Percentiles rank a stretch among this genome's conserved stretches.
These are phyloP conservation scores for Kodamaea hsintzibuensis DNA, from an alignment of 805 yeast species.

Conservation along the genomic window DNA sequence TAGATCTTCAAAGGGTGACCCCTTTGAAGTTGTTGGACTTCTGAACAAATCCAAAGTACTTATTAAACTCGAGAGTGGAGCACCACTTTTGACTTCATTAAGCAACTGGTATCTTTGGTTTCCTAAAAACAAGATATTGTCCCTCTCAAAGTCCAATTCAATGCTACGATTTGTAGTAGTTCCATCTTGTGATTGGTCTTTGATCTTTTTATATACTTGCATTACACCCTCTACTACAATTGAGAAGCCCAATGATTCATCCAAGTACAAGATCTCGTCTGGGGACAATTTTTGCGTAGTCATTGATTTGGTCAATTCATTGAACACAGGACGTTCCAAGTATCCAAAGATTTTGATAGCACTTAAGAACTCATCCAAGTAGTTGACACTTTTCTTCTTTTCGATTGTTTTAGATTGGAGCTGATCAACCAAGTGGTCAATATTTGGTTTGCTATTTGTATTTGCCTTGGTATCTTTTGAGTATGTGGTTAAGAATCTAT, in stretches of 20 bases:
- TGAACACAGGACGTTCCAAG: conserved; percentile 85
- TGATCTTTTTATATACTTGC: conserved; percentile 67
- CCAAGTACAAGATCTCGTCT: conserved; percentile 74
- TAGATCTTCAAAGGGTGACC: conserved; percentile 7
- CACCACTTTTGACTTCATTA: conserved; percentile 77
- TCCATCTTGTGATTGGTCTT: background rate
- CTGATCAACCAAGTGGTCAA: conserved; percentile 44
- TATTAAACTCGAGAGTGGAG: conserved; percentile 82
- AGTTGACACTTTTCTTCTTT: conserved; percentile 45
- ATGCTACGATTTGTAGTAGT: background rate
- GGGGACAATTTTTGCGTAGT: conserved; percentile 78
- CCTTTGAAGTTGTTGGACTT: background rate
- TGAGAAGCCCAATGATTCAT: conserved; percentile 79
- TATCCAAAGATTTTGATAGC: conserved; percentile 95
- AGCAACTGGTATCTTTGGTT: conserved; percentile 68
- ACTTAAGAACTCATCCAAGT: conserved; percentile 82
- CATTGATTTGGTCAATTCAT: conserved; percentile 89
- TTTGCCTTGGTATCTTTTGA: conserved; percentile 47
- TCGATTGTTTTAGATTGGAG: conserved; percentile 24
- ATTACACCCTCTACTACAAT: conserved; percentile 91
- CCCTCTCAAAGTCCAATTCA: conserved; percentile 29
- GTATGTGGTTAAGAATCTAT: conserved; percentile 63
- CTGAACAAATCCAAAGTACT: conserved; percentile 75
- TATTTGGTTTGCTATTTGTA: conserved; percentile 42
- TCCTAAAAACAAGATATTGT: conserved; percentile 50